phyloP scores from a whole-genome alignment of 1,284 basidiomycete genomes.

The Anthracocystis walkeri region DNA sequence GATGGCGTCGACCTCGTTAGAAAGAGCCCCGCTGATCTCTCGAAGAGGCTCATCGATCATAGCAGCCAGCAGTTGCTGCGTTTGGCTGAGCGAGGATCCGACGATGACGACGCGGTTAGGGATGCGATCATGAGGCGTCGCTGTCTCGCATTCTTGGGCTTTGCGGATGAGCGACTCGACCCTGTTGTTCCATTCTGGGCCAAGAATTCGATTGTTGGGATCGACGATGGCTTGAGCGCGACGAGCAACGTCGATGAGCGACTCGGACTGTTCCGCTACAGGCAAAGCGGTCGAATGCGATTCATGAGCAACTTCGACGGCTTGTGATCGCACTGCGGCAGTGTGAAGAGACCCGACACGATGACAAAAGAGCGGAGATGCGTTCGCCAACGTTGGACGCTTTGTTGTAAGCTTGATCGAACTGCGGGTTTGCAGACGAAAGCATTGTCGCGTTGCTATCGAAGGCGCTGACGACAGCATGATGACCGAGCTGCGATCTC shows the following conservation, averaged over 20 bases:
- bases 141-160: not conserved
- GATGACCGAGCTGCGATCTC: not conserved
- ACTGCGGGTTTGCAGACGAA: constrained; percentile 17
- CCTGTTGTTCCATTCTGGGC: constrained; percentile 22
- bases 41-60: constrained; percentile 56
- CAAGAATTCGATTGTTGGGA: constrained; percentile 7
- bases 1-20: constrained; percentile 18
- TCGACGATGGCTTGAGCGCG: constrained; percentile 23
- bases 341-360: constrained; percentile 8
- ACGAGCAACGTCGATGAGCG: constrained; percentile 13
- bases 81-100: constrained; percentile 41
- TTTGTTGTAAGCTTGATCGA: not conserved
- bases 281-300: not conserved
- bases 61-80: constrained; percentile 27
- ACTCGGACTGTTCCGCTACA: not conserved
- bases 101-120: constrained; percentile 25
- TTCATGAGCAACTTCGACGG: constrained; percentile 13
- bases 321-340: constrained; percentile 3
- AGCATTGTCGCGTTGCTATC: constrained; percentile 20
- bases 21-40: constrained; percentile 17
- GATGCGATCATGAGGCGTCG: not conserved
- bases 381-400: not conserved
- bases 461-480: constrained; percentile 28
- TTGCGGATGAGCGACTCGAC: constrained; percentile 22
- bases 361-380: not conserved